These are phyloP conservation scores for Celoporthe dispersa DNA, from an alignment of 2,329 filamentous ascomycete species.

Conservation along the genomic window DNA sequence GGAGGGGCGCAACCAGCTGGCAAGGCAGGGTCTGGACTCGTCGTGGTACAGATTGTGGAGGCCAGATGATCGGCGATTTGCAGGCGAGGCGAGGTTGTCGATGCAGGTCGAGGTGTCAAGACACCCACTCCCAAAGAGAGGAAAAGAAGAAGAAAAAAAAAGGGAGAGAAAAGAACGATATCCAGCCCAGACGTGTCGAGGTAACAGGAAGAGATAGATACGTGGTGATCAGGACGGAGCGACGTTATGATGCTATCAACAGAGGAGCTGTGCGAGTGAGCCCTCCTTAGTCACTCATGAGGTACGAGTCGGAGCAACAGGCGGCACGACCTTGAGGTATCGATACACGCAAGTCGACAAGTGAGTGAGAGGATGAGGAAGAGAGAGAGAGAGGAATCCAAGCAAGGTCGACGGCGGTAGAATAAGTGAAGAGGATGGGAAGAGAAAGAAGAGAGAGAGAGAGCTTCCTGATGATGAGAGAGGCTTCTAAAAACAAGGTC, in stretches of 20 bases:
- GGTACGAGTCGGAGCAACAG: not conserved
- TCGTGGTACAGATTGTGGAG: not conserved
- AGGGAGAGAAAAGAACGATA: not conserved
- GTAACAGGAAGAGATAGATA: not conserved
- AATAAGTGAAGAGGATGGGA: not conserved
- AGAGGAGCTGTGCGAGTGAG: not conserved
- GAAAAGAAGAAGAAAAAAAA: too few species aligned
- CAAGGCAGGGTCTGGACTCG: not conserved
- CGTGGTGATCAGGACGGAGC: not conserved
- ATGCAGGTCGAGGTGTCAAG: not conserved
- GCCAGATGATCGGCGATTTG: constrained; percentile 7
- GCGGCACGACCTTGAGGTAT: not conserved
- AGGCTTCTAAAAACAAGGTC: not conserved
- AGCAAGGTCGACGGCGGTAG: not conserved
- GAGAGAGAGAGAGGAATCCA: not conserved
- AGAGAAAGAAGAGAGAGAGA: not conserved
- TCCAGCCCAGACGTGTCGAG: not conserved
- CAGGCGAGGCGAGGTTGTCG: not conserved
- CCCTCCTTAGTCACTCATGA: not conserved
- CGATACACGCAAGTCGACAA: not conserved
- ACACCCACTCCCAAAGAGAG: not conserved
- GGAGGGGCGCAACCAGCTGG: constrained; percentile 13
- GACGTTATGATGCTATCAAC: not conserved
- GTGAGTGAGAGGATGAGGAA: not conserved
- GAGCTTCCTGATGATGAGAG: not conserved